Evolutionary conservation across 768 basidiomycete genomes (phyloP).

Genomic region (Xanthoconium stramineum): DNA sequence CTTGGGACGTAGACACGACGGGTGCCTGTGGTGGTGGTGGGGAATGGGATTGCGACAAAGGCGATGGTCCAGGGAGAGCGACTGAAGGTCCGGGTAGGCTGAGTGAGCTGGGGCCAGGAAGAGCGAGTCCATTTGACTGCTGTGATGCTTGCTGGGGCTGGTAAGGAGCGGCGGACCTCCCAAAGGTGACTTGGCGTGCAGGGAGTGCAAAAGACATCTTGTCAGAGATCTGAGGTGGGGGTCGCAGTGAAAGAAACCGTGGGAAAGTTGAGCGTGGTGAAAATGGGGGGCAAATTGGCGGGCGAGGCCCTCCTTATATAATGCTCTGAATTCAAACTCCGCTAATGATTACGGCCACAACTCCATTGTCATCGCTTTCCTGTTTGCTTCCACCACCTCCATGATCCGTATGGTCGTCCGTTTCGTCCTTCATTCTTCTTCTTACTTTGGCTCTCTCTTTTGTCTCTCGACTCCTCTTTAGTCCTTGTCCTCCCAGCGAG

Average conservation of each 20-base stretch:
- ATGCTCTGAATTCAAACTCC: constrained; percentile 26
- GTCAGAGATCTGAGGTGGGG: constrained; percentile 11
- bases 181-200: constrained; percentile 76
- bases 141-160: constrained; percentile 42
- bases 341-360: constrained; percentile 23
- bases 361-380: constrained; percentile 10
- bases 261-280: constrained; percentile 27
- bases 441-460: background rate
- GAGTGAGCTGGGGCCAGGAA: constrained; percentile 48
- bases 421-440: background rate
- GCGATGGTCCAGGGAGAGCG: constrained; percentile 55
- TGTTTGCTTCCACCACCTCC: constrained; percentile 27
- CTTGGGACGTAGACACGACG: constrained; percentile 13
- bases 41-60: constrained; percentile 45
- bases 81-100: constrained; percentile 39
- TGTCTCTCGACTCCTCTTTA: background rate
- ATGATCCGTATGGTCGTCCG: constrained; percentile 12
- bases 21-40: constrained; percentile 19
- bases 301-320: constrained; percentile 28
- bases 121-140: constrained; percentile 53
- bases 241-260: constrained; percentile 24
- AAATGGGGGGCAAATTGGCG: constrained; percentile 18
- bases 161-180: constrained; percentile 52
- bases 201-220: constrained; percentile 64
- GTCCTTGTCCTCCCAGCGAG: background rate